Conservation (phyloP, 164 flowering plant species). For the Stephania cephalantha region DNA sequence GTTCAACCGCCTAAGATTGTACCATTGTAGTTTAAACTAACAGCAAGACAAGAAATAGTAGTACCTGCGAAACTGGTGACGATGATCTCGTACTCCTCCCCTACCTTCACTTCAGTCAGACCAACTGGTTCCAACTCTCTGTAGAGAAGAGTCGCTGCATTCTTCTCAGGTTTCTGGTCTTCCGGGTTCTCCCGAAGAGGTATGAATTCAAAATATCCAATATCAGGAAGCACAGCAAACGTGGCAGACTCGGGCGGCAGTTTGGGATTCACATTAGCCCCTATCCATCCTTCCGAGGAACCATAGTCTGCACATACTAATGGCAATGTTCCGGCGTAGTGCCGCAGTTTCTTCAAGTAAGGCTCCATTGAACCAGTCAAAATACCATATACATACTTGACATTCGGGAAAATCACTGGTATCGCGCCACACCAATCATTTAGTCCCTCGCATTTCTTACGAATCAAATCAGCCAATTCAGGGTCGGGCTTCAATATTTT, state of each 20-base stretch:
- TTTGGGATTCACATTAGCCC: slow-evolving; percentile 71
- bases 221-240: slow-evolving; percentile 76
- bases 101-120: slow-evolving; percentile 72
- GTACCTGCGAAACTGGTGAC: slow-evolving; percentile 80
- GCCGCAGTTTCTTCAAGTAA: slow-evolving; percentile 76
- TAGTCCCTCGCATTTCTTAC: slow-evolving; percentile 42
- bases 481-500: slow-evolving; percentile 67
- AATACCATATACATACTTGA: slow-evolving; percentile 76
- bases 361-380: slow-evolving; percentile 99
- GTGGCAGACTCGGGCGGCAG: slow-evolving; percentile 68
- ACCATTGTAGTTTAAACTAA: no score
- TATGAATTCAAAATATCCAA: slow-evolving; percentile 89
- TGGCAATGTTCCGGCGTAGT: slow-evolving; percentile 78
- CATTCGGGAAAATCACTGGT: slow-evolving; percentile 78
- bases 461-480: slow-evolving; percentile 57
- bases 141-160: not conserved
- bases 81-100: slow-evolving; percentile 80
- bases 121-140: slow-evolving; percentile 54
- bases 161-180: slow-evolving; percentile 2
- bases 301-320: slow-evolving; percentile 82
- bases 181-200: slow-evolving; percentile 35
- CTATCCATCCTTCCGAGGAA: slow-evolving; percentile 98
- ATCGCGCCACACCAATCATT: slow-evolving; percentile 86
- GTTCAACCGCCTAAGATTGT: no score
- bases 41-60: no score